A percentile compares a stretch with the other conserved stretches of the same genome.
phyloP scores from a whole-genome alignment of 2,329 filamentous ascomycete species.

The Malbranchea cinnamomea region DNA sequence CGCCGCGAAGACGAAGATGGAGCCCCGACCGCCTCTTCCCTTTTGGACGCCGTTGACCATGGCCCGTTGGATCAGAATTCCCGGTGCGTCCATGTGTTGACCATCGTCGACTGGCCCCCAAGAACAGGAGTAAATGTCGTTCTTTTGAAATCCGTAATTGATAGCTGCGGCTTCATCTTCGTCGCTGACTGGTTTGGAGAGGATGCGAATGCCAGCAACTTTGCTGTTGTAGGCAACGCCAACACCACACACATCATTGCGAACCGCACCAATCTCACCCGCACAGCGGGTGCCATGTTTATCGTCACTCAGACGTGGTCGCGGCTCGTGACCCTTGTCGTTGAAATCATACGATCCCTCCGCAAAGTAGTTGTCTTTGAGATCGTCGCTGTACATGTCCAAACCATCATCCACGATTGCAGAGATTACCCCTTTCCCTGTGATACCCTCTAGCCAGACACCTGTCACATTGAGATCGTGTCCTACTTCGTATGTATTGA shows the following conservation, averaged over 20 bases:
- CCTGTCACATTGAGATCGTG: conserved; percentile 96
- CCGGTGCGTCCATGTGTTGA: conserved; percentile 81
- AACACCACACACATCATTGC: conserved; percentile 86
- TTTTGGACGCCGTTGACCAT: conserved; percentile 89
- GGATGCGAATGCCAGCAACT: conserved; percentile 80
- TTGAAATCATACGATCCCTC: conserved; percentile 95
- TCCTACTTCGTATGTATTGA: conserved; percentile 64
- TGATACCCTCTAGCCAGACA: conserved; percentile 81
- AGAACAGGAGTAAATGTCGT: conserved; percentile 96
- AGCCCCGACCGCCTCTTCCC: conserved; percentile 68
- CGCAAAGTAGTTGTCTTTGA: conserved; percentile 88
- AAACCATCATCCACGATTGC: conserved; percentile 93
- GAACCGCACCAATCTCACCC: conserved; percentile 83
- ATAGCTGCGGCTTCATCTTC: conserved; percentile 83
- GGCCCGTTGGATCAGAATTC: conserved; percentile 71
- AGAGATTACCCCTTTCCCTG: conserved; percentile 74
- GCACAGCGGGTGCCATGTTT: conserved; percentile 86
- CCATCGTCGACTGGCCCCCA: conserved; percentile 97
- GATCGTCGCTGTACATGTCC: conserved; percentile 86
- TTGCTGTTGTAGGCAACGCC: conserved; percentile 87
- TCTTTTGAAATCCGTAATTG: conserved; percentile 82
- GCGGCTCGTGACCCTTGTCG: conserved; percentile 62
- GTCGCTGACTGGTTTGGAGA: conserved; percentile 81
- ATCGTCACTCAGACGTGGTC: conserved; percentile 71
- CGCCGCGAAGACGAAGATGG: conserved; percentile 91